These are phyloP conservation scores for Dillenia suffruticosa DNA, from an alignment of 164 flowering plant species.

Conservation along the genomic window DNA sequence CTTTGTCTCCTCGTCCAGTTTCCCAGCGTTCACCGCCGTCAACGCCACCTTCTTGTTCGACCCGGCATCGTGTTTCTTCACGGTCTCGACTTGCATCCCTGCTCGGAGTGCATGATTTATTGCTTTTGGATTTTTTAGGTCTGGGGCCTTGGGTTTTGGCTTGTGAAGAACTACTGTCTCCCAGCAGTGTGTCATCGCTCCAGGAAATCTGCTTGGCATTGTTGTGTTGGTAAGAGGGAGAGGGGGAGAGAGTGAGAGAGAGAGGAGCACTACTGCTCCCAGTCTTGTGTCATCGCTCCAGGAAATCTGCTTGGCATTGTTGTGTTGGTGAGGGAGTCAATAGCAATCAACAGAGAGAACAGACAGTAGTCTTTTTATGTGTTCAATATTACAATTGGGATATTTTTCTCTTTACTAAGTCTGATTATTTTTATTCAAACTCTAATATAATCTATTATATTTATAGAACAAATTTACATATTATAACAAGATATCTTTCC, in stretches of 20 bases:
- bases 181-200: conserved; percentile 64
- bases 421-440: no score
- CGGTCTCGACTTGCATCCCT: conserved; percentile 50
- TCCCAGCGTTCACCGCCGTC: conserved; percentile 42
- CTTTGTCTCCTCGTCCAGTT: conserved; percentile 64
- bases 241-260: no score
- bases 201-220: conserved; percentile 44
- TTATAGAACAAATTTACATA: no score
- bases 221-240: neutral
- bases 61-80: conserved; percentile 63
- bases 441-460: no score
- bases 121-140: conserved; percentile 56
- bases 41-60: conserved; percentile 50
- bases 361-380: no score
- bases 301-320: conserved; percentile 40
- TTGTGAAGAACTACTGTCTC: conserved; percentile 75
- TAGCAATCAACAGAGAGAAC: no score
- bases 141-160: conserved; percentile 41
- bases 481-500: no score
- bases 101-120: conserved; percentile 66
- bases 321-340: neutral
- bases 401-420: no score
- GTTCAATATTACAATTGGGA: no score
- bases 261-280: conserved; percentile 76
- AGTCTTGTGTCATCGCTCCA: conserved; percentile 54